These are phyloP conservation scores for Lactarius hengduanensis DNA, from an alignment of 768 basidiomycete genomes.

Conservation along the genomic window DNA sequence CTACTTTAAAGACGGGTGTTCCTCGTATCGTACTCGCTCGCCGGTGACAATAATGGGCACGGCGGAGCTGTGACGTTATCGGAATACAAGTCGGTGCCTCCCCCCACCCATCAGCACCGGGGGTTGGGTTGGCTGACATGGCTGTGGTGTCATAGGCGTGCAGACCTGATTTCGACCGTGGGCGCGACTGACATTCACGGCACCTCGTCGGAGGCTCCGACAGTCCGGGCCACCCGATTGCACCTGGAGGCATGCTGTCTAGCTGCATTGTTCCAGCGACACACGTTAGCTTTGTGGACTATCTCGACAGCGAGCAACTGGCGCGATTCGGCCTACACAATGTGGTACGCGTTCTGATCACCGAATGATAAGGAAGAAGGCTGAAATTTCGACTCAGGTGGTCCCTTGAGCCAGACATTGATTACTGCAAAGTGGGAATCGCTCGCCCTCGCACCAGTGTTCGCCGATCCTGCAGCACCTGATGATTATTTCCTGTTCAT, in stretches of 20 bases:
- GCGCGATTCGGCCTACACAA: conserved; percentile 65
- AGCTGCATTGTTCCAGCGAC: conserved; percentile 48
- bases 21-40: conserved; percentile 55
- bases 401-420: conserved; percentile 50
- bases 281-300: conserved; percentile 57
- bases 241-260: conserved; percentile 48
- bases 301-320: conserved; percentile 52
- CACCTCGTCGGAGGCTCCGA: conserved; percentile 58
- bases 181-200: conserved; percentile 61
- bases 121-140: neutral
- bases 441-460: conserved; percentile 54
- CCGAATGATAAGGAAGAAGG: conserved; percentile 9
- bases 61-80: conserved; percentile 51
- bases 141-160: conserved; percentile 41
- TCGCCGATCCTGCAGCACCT: conserved; percentile 46
- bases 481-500: conserved; percentile 70
- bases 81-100: conserved; percentile 47
- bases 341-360: conserved; percentile 37
- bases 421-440: conserved; percentile 70
- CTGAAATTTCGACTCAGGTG: conserved; percentile 35
- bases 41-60: conserved; percentile 60
- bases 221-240: conserved; percentile 49
- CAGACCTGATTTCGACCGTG: conserved; percentile 56
- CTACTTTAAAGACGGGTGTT: conserved; percentile 54
- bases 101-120: neutral